Conservation (phyloP, 495 filamentous ascomycete species). For the Aspergillus sclerotiicarbonarius region DNA sequence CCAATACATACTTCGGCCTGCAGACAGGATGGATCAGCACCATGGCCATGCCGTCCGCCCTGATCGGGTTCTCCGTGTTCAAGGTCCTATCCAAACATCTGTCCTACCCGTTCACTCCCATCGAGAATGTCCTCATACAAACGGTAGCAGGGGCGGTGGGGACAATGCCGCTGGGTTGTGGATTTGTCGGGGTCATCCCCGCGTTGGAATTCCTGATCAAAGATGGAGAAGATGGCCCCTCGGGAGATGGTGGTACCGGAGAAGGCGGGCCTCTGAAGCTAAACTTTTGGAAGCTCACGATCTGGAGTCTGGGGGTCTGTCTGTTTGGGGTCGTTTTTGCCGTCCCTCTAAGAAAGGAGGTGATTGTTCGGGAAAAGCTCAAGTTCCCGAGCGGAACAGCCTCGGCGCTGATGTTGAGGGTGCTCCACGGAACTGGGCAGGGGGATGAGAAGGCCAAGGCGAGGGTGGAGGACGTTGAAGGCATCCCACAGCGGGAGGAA, state of each 20-base stretch:
- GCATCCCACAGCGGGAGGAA: slow-evolving; percentile 15
- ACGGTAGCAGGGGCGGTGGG: slow-evolving; percentile 93
- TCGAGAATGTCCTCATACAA: slow-evolving; percentile 97
- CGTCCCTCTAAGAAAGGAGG: slow-evolving; percentile 80
- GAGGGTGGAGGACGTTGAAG: slow-evolving; percentile 13
- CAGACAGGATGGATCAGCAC: slow-evolving; percentile 91
- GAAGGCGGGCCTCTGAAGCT: slow-evolving; percentile 70
- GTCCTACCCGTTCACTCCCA: slow-evolving; percentile 78
- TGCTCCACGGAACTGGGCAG: slow-evolving; percentile 66
- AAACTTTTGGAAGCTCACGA: slow-evolving; percentile 68
- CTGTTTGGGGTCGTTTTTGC: slow-evolving; percentile 97
- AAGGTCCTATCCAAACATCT: slow-evolving; percentile 70
- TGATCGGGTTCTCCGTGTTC: slow-evolving; percentile 97
- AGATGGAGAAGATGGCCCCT: slow-evolving; percentile 60
- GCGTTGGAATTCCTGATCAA: slow-evolving; percentile 84
- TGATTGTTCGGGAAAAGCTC: slow-evolving; percentile 87
- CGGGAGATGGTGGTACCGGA: slow-evolving; percentile 52
- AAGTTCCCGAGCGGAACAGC: slow-evolving; percentile 95
- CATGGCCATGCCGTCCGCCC: slow-evolving; percentile 88
- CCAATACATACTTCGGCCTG: slow-evolving; percentile 96
- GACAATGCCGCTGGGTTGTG: slow-evolving; percentile 94
- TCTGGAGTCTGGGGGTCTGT: slow-evolving; percentile 89
- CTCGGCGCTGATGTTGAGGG: slow-evolving; percentile 87
- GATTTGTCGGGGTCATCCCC: slow-evolving; percentile 91
- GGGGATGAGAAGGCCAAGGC: slow-evolving; percentile 27